Evolutionary conservation across 108 stramenopile species (phyloP).

Genomic region (Stephanodiscus minutulus): DNA sequence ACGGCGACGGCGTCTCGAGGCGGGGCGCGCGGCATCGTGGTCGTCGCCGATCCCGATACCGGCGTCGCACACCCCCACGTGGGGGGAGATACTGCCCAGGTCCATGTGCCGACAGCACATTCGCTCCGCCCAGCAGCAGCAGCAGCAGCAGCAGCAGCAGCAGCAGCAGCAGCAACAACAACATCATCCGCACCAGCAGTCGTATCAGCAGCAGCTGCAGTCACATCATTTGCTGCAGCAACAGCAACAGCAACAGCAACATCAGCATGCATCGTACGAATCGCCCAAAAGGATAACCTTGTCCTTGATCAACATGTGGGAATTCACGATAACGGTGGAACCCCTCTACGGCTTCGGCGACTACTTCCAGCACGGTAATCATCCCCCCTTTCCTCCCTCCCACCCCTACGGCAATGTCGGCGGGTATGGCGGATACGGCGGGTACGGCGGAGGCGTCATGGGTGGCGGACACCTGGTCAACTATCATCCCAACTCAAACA

Average conservation of each 20-base stretch:
- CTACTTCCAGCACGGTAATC: conserved; percentile 13
- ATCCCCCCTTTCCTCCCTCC: neutral
- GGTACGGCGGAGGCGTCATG: neutral
- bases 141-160: conserved; percentile 4
- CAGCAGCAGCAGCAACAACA: neutral
- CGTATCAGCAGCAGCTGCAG: neutral
- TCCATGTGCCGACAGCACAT: neutral
- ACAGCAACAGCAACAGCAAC: too few relatives aligned
- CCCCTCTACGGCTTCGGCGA: conserved; percentile 13
- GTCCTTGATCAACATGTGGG: conserved; percentile 69
- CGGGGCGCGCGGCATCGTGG: too few relatives aligned
- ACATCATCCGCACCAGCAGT: neutral
- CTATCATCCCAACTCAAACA: neutral
- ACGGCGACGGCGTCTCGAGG: neutral
- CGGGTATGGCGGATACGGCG: neutral
- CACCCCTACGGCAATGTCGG: neutral
- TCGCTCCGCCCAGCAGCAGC: neutral
- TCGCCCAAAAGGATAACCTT: conserved; percentile 37
- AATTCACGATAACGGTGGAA: conserved; percentile 73
- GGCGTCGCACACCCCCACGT: conserved; percentile 37
- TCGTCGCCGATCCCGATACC: conserved; percentile 10
- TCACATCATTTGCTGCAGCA: neutral
- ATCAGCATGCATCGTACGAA: neutral
- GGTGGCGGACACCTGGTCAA: too few relatives aligned
- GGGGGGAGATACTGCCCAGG: conserved; percentile 35